A percentile compares a stretch with the other conserved stretches of the same genome.
phyloP scores from a whole-genome alignment of 2,329 filamentous ascomycete species.

The Clarireedia homoeocarpa region DNA sequence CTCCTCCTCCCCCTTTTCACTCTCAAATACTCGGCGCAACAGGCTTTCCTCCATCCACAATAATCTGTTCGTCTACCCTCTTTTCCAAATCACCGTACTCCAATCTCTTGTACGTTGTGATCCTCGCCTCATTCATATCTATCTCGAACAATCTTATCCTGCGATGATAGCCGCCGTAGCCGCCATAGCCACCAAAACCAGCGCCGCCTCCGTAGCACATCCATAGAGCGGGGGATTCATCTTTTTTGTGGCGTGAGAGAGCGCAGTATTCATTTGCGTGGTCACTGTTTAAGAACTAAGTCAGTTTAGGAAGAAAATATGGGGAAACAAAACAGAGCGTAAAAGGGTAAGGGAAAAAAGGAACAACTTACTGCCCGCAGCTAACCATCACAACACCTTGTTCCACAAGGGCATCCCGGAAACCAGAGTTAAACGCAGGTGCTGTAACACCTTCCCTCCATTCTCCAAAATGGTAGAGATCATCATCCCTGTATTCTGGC shows the following conservation, averaged over 20 bases:
- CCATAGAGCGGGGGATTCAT: slow-evolving; percentile 65
- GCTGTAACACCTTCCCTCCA: slow-evolving; percentile 83
- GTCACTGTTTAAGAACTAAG: slow-evolving; percentile 48
- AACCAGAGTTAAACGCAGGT: slow-evolving; percentile 83
- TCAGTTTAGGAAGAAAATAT: not conserved
- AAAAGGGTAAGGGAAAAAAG: slow-evolving; percentile 8
- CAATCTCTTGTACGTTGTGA: slow-evolving; percentile 86
- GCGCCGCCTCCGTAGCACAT: slow-evolving; percentile 95
- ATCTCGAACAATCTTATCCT: slow-evolving; percentile 86
- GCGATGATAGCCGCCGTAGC: slow-evolving; percentile 78
- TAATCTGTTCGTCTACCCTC: slow-evolving; percentile 55
- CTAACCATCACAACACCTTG: slow-evolving; percentile 81
- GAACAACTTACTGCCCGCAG: slow-evolving; percentile 71
- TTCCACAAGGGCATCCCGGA: slow-evolving; percentile 80
- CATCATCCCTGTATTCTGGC: slow-evolving; percentile 68
- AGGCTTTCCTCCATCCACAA: slow-evolving; percentile 51
- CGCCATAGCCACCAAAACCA: slow-evolving; percentile 91
- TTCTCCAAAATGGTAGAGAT: slow-evolving; percentile 56
- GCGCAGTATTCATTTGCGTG: slow-evolving; percentile 97
- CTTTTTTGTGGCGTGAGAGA: slow-evolving; percentile 38
- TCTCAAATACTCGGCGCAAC: not conserved
- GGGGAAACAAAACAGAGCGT: not conserved
- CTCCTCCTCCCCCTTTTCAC: not conserved
- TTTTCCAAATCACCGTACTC: slow-evolving; percentile 53
- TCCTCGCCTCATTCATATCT: slow-evolving; percentile 81